Percentiles rank a stretch among this genome's conserved stretches.
phyloP scores from a whole-genome alignment of 352 stramenopile genomes.

The Pythium vanterpoolii region DNA sequence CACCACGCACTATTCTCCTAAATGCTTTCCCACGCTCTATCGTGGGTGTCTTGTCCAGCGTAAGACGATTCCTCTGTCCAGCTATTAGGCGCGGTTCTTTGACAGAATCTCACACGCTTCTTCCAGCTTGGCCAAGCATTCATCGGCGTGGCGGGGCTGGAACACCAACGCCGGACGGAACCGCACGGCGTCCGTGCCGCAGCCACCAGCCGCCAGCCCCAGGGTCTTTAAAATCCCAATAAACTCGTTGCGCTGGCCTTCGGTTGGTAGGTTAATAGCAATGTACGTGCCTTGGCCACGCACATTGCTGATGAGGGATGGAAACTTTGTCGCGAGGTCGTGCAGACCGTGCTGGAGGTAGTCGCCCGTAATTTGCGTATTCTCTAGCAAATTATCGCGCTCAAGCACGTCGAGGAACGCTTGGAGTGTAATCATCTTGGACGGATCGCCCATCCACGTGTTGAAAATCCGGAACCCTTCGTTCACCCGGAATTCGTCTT shows the following conservation, averaged over 20 bases:
- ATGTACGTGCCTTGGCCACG: conserved; percentile 78
- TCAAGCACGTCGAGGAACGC: conserved; percentile 69
- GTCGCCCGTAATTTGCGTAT: conserved; percentile 65
- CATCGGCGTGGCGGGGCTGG: conserved; percentile 66
- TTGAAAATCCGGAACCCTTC: conserved; percentile 87
- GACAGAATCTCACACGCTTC: conserved; percentile 40
- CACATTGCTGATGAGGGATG: conserved; percentile 63
- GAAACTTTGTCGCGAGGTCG: conserved; percentile 44
- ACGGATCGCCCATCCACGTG: conserved; percentile 86
- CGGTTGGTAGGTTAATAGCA: conserved; percentile 68
- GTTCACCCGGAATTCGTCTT: conserved; percentile 60
- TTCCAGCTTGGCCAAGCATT: conserved; percentile 73
- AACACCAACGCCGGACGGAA: conserved; percentile 80
- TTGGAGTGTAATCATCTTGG: conserved; percentile 82
- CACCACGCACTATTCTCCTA: background rate
- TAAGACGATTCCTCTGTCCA: background rate
- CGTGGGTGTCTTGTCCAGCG: background rate
- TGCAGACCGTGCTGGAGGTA: conserved; percentile 58
- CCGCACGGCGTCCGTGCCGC: conserved; percentile 61
- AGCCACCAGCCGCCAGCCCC: conserved; percentile 63
- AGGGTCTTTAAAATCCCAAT: conserved; percentile 53
- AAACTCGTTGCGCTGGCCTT: conserved; percentile 63
- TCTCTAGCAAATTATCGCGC: conserved; percentile 59
- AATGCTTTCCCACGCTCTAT: background rate
- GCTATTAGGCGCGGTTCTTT: conserved; percentile 4